Evolutionary conservation across 352 stramenopile genomes (phyloP).

Genomic region (Phytopythium vexans): DNA sequence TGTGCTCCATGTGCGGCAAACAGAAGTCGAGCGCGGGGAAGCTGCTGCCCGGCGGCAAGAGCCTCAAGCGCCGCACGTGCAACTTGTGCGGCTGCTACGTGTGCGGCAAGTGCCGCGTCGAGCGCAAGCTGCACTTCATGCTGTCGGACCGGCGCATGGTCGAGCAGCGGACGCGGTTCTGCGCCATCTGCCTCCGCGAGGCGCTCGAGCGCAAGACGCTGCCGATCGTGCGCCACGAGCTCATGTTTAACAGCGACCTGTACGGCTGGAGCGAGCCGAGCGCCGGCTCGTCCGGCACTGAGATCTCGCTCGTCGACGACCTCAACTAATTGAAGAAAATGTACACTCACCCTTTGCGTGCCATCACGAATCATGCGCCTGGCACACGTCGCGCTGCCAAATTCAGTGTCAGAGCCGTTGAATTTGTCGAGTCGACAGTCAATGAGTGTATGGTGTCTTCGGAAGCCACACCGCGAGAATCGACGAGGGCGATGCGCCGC

Average conservation of each 20-base stretch:
- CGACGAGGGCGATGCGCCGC: too few species aligned
- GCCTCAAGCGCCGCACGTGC: constrained; percentile 15
- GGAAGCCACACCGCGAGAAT: too few species aligned
- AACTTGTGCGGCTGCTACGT: constrained; percentile 16
- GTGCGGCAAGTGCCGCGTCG: constrained; percentile 17
- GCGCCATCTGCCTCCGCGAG: constrained; percentile 13
- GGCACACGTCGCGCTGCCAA: too few species aligned
- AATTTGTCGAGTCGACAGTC: too few species aligned
- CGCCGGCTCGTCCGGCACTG: constrained; percentile 17
- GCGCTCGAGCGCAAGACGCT: constrained; percentile 12
- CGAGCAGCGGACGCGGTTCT: constrained; percentile 19
- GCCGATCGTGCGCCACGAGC: constrained; percentile 12
- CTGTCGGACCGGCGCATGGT: constrained; percentile 18
- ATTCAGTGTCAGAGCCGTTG: too few species aligned
- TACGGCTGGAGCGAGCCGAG: constrained; percentile 22
- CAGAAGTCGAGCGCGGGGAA: constrained; percentile 16
- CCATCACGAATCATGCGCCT: background rate
- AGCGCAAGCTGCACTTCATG: constrained; percentile 24
- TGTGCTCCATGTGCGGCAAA: constrained; percentile 19
- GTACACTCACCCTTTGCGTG: constrained; percentile 4
- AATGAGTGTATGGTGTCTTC: too few species aligned
- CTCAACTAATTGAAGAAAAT: constrained; percentile 12
- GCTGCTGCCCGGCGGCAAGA: constrained; percentile 8
- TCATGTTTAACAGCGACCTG: constrained; percentile 16
- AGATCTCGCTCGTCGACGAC: constrained; percentile 23